Percentiles rank a stretch among this genome's conserved stretches.
Evolutionary conservation across 176 grass and related monocot genomes (phyloP).

Genomic region (Pontederia paniculata): DNA sequence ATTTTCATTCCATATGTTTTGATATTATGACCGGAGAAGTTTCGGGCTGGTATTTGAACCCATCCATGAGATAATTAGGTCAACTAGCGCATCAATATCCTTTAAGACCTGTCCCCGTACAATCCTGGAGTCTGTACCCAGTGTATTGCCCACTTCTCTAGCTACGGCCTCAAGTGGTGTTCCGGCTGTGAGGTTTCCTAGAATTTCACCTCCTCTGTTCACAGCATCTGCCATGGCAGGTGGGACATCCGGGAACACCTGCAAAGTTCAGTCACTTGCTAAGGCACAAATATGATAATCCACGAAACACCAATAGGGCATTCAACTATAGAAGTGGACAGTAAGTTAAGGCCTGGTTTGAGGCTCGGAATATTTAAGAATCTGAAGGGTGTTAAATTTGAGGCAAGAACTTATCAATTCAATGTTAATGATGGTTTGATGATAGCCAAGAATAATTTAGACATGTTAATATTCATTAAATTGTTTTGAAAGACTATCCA

Average conservation of each 20-base stretch:
- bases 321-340: too few relatives aligned
- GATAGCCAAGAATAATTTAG: too few relatives aligned
- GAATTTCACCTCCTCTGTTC: conserved; percentile 67
- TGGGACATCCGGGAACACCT: conserved; percentile 87
- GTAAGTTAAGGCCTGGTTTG: too few relatives aligned
- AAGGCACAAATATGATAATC: not conserved
- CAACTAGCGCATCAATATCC: conserved; percentile 60
- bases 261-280: not conserved
- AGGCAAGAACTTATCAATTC: too few relatives aligned
- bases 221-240: conserved; percentile 89
- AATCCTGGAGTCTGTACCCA: conserved; percentile 61
- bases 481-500: too few relatives aligned
- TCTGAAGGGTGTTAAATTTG: too few relatives aligned
- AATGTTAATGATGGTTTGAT: too few relatives aligned
- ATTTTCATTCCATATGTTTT: too few relatives aligned
- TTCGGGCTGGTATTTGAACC: conserved; percentile 66
- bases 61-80: conserved; percentile 65
- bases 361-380: too few relatives aligned
- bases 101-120: conserved; percentile 54
- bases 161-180: conserved; percentile 85
- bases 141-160: conserved; percentile 59
- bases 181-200: conserved; percentile 61
- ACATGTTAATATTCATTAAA: too few relatives aligned
- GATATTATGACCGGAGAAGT: conserved; percentile 44
- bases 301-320: too few relatives aligned